Evolutionary conservation across 2,329 filamentous ascomycete genomes (phyloP), one percentile per base, ranked within the genome.

Genomic region (Calonectria naviculata): DNA sequence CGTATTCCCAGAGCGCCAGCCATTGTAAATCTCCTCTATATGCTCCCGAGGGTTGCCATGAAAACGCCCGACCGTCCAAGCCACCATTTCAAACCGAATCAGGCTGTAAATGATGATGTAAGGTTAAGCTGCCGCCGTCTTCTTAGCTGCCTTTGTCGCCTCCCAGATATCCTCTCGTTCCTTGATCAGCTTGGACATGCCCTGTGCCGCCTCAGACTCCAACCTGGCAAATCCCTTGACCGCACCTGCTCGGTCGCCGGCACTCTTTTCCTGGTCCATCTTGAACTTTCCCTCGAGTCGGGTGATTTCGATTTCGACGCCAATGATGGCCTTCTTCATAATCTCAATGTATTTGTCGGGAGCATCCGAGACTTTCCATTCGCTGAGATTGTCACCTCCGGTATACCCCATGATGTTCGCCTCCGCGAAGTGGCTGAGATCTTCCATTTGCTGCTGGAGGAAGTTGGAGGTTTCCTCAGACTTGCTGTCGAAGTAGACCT

Each of bases 271-370:
- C 81, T 93, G 91, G 73, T 89, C 92, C 91, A 92, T 91, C 83
- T 93, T 93, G 74, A 89, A 91, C 82, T 91, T 92, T 15, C 91
- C 90, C 60, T 88, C 87, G 38, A 93, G 78, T 6, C 85, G 78
- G 0, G 86, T 84, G 67, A 93, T 86, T 47, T 82, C 80, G 47
- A 93, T 89, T 78, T 92, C 89, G 17, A 93, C 85, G 0, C 91
- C 90, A 36, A 92, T 86, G 52, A 92, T 90, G 46, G 81, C 85
- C 82, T 89, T 91, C 80, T 87, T 88, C 76, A 91, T 73, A 13
- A 92, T 74, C 9, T 89, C 85, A 9, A 92, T 79, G 78, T 91
- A 93, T 0, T 76, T 78, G 13, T 84, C 83, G 0, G 89, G 90
- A 3, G 91, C 90, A 68, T 92, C 89, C 0, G 81, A 76, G 0